Evolutionary conservation across 306 rosid species (phyloP), one percentile per base, ranked within the genome.

Genomic region (Mimosa pudica): DNA sequence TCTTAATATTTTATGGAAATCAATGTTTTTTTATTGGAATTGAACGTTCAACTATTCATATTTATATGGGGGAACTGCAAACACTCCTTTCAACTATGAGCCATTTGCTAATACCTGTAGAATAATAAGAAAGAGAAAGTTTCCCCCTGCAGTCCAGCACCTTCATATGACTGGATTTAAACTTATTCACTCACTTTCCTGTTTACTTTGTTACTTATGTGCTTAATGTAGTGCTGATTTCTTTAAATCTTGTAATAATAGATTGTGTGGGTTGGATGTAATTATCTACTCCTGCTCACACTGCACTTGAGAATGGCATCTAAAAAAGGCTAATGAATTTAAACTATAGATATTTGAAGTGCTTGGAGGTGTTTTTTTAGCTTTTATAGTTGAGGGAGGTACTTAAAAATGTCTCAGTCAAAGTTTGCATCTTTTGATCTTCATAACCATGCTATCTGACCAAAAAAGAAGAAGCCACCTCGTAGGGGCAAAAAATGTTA

Each of bases 1-100:
- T 77, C 5, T 55, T 77, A 24, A 58, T 14, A 74, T 54, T 64
- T 82, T 70, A 41, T 74, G 6, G 70, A 79, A 78, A 74, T 63
- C 44, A 58, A 57, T 81, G 42, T 38, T 38, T 38, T 38, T 38
- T 38, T 30, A 12, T 30, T 60, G 45, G 77, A 45, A 18, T 38
- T 12, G 44, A 64, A 80, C 45, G 13, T 62, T 32, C 49, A 61
- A 67, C 30, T 58, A 66, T 48, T 10, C 11, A 2, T 51, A 61
- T 69, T 41, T 33, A 10, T 73, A 48, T 51, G 6, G 67, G 42
- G 32, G 36, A 61, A 61, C 4, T 24, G 67, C 41, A 10, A 24
- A 61, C 32, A 61, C 17, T 61, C 41, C 41, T 32, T 24, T 61
- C 17, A 61, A 10, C 38, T 32, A 61, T 61, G 41, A 61, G 67